phyloP scores from a whole-genome alignment of 768 basidiomycete species.

The Gelatoporia subvermispora region DNA sequence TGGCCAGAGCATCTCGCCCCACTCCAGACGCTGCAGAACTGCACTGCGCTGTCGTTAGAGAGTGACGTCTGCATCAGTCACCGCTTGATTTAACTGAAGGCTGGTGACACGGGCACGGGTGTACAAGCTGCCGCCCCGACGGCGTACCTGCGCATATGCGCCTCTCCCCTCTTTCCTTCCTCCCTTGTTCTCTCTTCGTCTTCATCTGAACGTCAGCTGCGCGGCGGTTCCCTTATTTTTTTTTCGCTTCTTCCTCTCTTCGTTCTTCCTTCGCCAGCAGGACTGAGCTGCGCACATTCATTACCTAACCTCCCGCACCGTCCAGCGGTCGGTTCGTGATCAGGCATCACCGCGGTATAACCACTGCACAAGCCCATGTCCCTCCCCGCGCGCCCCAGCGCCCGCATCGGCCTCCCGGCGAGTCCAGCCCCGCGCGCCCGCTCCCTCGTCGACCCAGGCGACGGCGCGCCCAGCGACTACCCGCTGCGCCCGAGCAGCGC shows the following conservation, averaged over 20 bases:
- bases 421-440: slow-evolving; percentile 36
- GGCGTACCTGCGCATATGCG: too few species aligned
- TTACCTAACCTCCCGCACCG: not conserved
- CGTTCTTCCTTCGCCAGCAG: slow-evolving; percentile 9
- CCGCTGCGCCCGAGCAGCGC: slow-evolving; percentile 15
- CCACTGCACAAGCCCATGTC: slow-evolving; percentile 12
- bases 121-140: too few species aligned
- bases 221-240: not conserved
- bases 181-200: slow-evolving; percentile 1
- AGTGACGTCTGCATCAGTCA: too few species aligned
- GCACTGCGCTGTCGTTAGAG: too few species aligned
- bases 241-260: too few species aligned
- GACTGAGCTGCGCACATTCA: slow-evolving; percentile 6
- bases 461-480: slow-evolving; percentile 7
- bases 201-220: slow-evolving; percentile 2
- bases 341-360: not conserved
- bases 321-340: not conserved
- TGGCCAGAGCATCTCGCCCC: too few species aligned
- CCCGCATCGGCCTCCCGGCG: slow-evolving; percentile 33
- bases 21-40: too few species aligned
- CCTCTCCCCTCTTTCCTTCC: slow-evolving; percentile 4
- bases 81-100: too few species aligned
- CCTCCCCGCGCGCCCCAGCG: slow-evolving; percentile 16
- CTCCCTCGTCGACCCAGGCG: slow-evolving; percentile 9
- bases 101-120: too few species aligned